phyloP scores from a whole-genome alignment of 805 yeast species.

The Blastobotrys attinorum region DNA sequence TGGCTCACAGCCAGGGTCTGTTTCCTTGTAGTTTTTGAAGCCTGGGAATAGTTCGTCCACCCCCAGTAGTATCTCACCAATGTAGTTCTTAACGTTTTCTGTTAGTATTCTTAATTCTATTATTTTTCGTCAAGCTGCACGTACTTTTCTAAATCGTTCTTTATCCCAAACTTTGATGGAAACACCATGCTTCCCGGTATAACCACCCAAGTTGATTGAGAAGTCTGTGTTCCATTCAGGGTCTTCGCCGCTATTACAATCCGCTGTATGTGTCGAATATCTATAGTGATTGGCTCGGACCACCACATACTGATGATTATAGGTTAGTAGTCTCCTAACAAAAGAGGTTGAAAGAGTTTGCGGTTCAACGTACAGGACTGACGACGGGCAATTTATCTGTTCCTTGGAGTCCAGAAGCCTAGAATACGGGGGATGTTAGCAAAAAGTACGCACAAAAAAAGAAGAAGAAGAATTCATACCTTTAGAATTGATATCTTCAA shows the following conservation, averaged over 20 bases:
- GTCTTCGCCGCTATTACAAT: conserved; percentile 57
- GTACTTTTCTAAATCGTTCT: conserved; percentile 15
- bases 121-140: not conserved
- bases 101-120: not conserved
- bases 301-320: conserved; percentile 23
- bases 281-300: conserved; percentile 23
- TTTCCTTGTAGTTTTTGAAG: conserved; percentile 2
- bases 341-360: not conserved
- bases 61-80: conserved; percentile 13
- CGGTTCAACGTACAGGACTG: not conserved
- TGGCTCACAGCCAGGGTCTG: conserved; percentile 2
- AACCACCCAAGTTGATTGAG: conserved; percentile 36
- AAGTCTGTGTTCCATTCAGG: conserved; percentile 73
- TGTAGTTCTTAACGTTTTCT: conserved; percentile 10
- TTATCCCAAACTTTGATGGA: conserved; percentile 24
- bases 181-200: conserved; percentile 11
- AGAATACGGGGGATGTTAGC: not conserved
- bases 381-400: not conserved
- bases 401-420: not conserved
- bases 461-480: conserved; percentile 1
- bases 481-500: conserved; percentile 3
- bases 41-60: conserved; percentile 5
- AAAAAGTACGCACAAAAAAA: too few relatives aligned
- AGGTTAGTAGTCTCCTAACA: too few relatives aligned
- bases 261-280: conserved; percentile 44